These are phyloP conservation scores for Pulveroboletus frians DNA, from an alignment of 768 basidiomycete genomes.

Conservation along the genomic window DNA sequence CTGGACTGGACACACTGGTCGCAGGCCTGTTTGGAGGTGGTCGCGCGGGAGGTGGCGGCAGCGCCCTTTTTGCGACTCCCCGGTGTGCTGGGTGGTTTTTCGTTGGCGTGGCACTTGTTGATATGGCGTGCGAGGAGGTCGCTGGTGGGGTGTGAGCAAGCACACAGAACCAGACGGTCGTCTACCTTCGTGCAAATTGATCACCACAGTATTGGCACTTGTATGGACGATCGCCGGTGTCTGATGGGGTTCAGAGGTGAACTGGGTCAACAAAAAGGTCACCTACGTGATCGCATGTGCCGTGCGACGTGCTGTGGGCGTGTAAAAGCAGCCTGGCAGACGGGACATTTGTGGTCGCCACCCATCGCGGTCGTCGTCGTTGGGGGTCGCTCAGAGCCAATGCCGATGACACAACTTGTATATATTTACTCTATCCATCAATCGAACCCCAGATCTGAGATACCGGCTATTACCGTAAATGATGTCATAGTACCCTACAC, in stretches of 20 bases:
- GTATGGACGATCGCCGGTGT: slow-evolving; percentile 87
- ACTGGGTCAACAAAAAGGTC: too few species aligned
- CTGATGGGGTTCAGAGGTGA: too few species aligned
- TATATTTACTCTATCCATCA: slow-evolving; percentile 32
- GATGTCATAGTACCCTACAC: slow-evolving; percentile 27
- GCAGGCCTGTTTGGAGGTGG: slow-evolving; percentile 78
- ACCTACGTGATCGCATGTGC: slow-evolving; percentile 88
- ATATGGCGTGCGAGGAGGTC: slow-evolving; percentile 82
- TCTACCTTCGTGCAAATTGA: slow-evolving; percentile 88
- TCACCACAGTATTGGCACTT: slow-evolving; percentile 85
- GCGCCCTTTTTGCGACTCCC: slow-evolving; percentile 57
- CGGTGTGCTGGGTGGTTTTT: slow-evolving; percentile 46
- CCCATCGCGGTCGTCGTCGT: slow-evolving; percentile 44
- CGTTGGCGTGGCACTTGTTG: slow-evolving; percentile 82
- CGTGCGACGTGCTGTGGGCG: slow-evolving; percentile 85
- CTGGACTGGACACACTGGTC: slow-evolving; percentile 78
- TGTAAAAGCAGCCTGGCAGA: slow-evolving; percentile 84
- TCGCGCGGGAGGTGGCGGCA: slow-evolving; percentile 62
- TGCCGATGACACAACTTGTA: slow-evolving; percentile 36
- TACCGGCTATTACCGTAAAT: slow-evolving; percentile 26
- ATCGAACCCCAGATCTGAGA: slow-evolving; percentile 33
- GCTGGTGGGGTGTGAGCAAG: too few species aligned
- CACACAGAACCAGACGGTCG: too few species aligned
- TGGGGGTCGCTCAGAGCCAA: slow-evolving; percentile 20
- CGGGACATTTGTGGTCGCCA: slow-evolving; percentile 82